Percentiles rank a stretch among this genome's conserved stretches.
Conservation (phyloP, 2,329 filamentous ascomycete genomes). For the Sporothrix schenckii region DNA sequence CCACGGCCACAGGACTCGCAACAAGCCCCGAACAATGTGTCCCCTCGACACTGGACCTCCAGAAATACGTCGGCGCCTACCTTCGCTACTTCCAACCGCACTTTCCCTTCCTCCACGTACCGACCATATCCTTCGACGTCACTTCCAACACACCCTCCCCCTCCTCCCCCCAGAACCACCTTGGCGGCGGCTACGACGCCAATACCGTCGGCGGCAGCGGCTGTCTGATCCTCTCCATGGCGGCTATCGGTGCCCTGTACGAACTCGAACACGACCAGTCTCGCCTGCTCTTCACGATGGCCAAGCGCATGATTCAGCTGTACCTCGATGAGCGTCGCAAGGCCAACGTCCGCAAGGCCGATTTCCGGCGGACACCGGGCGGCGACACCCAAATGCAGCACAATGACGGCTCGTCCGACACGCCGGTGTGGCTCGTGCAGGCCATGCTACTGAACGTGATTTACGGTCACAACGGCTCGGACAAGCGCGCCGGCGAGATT, state of each 20-base stretch:
- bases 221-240: constrained; percentile 85
- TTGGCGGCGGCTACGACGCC: constrained; percentile 43
- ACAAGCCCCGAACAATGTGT: constrained; percentile 66
- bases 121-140: constrained; percentile 87
- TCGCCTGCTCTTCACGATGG: constrained; percentile 84
- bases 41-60: constrained; percentile 81
- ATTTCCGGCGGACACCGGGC: constrained; percentile 56
- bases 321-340: constrained; percentile 91
- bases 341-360: constrained; percentile 72
- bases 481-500: constrained; percentile 87
- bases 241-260: constrained; percentile 73
- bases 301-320: constrained; percentile 92
- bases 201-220: constrained; percentile 70
- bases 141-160: constrained; percentile 37
- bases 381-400: constrained; percentile 44
- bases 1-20: constrained; percentile 66
- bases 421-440: constrained; percentile 92
- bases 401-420: constrained; percentile 67
- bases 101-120: constrained; percentile 89
- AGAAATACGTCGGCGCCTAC: constrained; percentile 88
- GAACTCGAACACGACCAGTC: constrained; percentile 80
- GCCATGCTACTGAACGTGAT: constrained; percentile 96
- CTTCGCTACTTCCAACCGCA: constrained; percentile 93
- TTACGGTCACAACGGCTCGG: constrained; percentile 91
- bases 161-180: constrained; percentile 63